Conservation (phyloP, 2,329 filamentous ascomycete genomes). For the Colletotrichum liaoningense region DNA sequence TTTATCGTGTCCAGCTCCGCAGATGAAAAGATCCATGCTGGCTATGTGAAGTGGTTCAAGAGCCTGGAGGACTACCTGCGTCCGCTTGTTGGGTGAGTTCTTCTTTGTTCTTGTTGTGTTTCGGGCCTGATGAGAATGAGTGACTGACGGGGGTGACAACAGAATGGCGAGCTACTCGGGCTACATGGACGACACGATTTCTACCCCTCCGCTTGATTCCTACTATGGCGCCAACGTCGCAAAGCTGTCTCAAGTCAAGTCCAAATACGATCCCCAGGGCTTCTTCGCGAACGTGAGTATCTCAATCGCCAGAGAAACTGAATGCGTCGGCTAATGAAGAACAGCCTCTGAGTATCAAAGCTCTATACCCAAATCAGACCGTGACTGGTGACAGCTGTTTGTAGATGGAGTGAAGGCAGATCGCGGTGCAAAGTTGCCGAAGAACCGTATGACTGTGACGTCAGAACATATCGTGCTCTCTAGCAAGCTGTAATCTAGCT, state of each 20-base stretch:
- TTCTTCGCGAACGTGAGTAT: conserved; percentile 18
- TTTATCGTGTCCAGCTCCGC: conserved; percentile 29
- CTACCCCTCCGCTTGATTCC: conserved; percentile 21
- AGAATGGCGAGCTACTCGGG: conserved; percentile 32
- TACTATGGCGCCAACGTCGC: conserved; percentile 34
- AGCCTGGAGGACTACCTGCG: background rate
- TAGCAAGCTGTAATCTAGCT: background rate
- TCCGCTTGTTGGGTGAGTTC: background rate
- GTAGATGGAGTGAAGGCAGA: background rate
- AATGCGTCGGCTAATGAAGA: background rate
- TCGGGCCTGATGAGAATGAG: background rate
- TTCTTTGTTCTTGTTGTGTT: background rate
- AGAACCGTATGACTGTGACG: background rate
- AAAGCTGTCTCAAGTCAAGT: conserved; percentile 28
- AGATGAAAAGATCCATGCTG: conserved; percentile 3
- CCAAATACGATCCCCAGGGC: conserved; percentile 26
- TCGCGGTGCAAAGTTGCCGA: background rate
- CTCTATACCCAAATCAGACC: background rate
- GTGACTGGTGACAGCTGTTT: background rate
- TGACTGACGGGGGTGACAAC: conserved; percentile 1
- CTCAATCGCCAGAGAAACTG: background rate
- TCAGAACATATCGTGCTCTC: background rate
- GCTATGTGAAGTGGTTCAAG: background rate
- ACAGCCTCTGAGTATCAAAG: background rate
- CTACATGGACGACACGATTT: conserved; percentile 34